A percentile compares a stretch with the other conserved stretches of the same genome.
These are phyloP conservation scores for Apiospora aurea DNA, from an alignment of 2,329 filamentous ascomycete species.

Conservation along the genomic window DNA sequence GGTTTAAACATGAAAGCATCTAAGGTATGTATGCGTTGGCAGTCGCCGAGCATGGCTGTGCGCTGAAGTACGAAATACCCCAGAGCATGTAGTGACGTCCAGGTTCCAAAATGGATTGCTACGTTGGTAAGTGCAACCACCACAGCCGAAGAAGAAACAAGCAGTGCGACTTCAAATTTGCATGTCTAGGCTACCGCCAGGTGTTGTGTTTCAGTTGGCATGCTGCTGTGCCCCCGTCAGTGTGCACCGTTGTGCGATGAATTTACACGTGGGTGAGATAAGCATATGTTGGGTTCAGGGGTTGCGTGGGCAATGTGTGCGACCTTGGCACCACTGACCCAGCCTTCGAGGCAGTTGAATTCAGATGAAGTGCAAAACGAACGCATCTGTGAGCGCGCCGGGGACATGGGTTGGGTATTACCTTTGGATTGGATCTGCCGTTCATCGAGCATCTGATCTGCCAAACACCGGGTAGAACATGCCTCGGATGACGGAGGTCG, in stretches of 20 bases:
- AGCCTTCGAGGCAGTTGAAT: background rate
- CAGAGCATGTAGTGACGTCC: background rate
- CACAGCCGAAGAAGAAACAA: background rate
- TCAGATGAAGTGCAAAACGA: background rate
- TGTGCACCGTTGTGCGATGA: background rate
- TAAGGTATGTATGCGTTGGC: background rate
- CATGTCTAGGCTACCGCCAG: background rate
- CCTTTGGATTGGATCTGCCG: background rate
- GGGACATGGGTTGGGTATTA: background rate
- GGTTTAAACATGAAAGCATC: too few species aligned
- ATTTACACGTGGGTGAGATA: background rate
- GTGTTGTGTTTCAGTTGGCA: background rate
- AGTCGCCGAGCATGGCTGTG: background rate
- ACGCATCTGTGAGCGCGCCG: background rate
- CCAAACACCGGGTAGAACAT: constrained; percentile 3
- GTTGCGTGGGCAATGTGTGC: background rate
- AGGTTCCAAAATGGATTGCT: background rate
- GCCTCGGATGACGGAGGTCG: background rate
- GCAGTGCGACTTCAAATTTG: background rate
- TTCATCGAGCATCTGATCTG: background rate
- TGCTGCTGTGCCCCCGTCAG: background rate
- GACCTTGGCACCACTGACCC: background rate
- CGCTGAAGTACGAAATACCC: background rate
- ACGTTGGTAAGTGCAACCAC: background rate
- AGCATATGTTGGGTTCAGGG: constrained; percentile 19